Evolutionary conservation across 176 grass and related monocot genomes (phyloP).

Genomic region (Tillandsia leiboldiana): DNA sequence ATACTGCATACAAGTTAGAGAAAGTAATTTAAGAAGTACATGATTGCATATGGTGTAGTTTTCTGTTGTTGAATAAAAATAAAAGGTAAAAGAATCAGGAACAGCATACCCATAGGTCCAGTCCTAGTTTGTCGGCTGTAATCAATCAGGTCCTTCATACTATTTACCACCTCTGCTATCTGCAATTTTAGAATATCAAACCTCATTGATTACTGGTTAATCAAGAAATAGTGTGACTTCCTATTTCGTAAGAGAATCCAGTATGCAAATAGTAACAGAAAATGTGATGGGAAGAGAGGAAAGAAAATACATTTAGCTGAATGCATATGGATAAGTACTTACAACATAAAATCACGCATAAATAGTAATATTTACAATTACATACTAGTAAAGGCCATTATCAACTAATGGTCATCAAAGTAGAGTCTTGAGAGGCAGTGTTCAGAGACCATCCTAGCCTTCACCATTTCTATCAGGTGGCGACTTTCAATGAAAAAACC

Average conservation of each 20-base stretch:
- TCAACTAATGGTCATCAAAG: too few species aligned
- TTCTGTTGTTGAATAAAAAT: not conserved
- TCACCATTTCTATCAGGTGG: too few species aligned
- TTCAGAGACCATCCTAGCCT: too few species aligned
- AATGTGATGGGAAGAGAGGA: not conserved
- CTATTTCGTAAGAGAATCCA: not conserved
- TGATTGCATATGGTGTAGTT: not conserved
- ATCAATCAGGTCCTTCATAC: constrained; percentile 99
- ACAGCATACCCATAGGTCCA: constrained; percentile 66
- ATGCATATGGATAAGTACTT: not conserved
- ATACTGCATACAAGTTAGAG: not conserved
- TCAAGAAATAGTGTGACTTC: not conserved
- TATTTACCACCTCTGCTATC: constrained; percentile 96
- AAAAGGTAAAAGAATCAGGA: not conserved
- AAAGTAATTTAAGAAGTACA: not conserved
- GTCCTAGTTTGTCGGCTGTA: constrained; percentile 75
- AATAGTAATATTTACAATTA: too few species aligned
- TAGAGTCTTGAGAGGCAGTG: too few species aligned
- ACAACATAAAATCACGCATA: too few species aligned
- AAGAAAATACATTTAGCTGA: not conserved
- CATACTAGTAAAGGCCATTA: too few species aligned
- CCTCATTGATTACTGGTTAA: not conserved
- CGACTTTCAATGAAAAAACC: too few species aligned
- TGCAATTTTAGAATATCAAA: constrained; percentile 29
- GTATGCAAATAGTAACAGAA: not conserved